Evolutionary conservation across 306 rosid species (phyloP).

Genomic region (Oxytropis ochrocephala): DNA sequence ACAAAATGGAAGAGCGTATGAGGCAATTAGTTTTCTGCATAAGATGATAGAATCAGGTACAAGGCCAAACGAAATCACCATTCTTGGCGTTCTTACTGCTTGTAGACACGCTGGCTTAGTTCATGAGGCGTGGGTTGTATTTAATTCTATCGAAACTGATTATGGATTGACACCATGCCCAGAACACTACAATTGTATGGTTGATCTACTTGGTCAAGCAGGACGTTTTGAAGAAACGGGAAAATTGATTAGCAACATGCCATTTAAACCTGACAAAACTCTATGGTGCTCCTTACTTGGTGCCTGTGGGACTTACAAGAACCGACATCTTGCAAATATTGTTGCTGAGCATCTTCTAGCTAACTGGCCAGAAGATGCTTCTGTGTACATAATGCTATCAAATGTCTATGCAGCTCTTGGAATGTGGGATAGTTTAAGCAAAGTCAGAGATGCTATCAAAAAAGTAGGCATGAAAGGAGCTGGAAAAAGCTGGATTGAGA

Average conservation of each 20-base stretch:
- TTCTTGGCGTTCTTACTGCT: slow-evolving; percentile 76
- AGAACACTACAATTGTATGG: slow-evolving; percentile 84
- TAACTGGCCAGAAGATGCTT: slow-evolving; percentile 54
- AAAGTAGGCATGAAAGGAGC: slow-evolving; percentile 52
- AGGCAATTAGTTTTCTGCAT: slow-evolving; percentile 49
- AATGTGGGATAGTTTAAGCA: slow-evolving; percentile 67
- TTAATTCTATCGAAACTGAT: slow-evolving; percentile 48
- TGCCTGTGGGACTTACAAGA: slow-evolving; percentile 63
- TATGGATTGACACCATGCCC: slow-evolving; percentile 44
- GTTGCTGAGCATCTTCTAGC: slow-evolving; percentile 55
- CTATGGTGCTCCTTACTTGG: slow-evolving; percentile 70
- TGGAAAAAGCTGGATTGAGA: slow-evolving; percentile 91
- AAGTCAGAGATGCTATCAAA: slow-evolving; percentile 51
- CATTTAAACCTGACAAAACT: slow-evolving; percentile 59
- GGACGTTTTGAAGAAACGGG: slow-evolving; percentile 57
- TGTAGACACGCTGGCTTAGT: slow-evolving; percentile 76
- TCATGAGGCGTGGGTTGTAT: slow-evolving; percentile 57
- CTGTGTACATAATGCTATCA: slow-evolving; percentile 64
- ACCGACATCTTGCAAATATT: slow-evolving; percentile 45
- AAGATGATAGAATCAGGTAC: slow-evolving; percentile 60
- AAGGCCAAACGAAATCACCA: slow-evolving; percentile 69
- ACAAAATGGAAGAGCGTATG: slow-evolving; percentile 70
- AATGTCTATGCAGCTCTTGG: slow-evolving; percentile 69
- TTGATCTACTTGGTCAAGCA: slow-evolving; percentile 73
- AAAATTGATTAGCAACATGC: slow-evolving; percentile 56